Evolutionary conservation across 805 yeast species (phyloP).

Genomic region (Yamadazyma nakazawae): DNA sequence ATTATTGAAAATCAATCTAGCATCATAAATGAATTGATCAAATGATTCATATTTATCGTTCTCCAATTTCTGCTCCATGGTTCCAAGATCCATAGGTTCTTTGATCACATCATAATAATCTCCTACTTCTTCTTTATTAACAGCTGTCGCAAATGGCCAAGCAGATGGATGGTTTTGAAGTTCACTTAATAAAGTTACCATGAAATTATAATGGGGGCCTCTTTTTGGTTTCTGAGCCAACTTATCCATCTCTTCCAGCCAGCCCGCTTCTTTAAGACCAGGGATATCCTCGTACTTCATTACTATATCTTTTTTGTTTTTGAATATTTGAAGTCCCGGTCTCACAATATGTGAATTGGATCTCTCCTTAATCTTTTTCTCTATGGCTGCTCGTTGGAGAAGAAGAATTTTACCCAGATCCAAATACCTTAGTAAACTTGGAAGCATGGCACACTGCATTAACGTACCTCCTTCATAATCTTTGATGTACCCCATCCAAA

Average conservation of each 20-base stretch:
- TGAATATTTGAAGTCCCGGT: conserved; percentile 76
- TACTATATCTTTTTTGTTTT: conserved; percentile 39
- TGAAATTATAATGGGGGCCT: conserved; percentile 90
- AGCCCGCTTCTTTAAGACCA: conserved; percentile 89
- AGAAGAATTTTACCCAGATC: conserved; percentile 84
- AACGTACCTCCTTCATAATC: conserved; percentile 99
- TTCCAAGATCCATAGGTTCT: conserved; percentile 96
- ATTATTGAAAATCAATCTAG: conserved; percentile 80
- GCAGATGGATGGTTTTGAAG: conserved; percentile 93
- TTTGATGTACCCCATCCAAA: conserved; percentile 98
- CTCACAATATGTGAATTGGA: conserved; percentile 78
- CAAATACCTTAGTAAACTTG: conserved; percentile 72
- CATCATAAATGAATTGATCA: conserved; percentile 89
- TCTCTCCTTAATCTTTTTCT: conserved; percentile 74
- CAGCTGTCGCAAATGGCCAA: conserved; percentile 97
- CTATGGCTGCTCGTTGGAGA: conserved; percentile 87
- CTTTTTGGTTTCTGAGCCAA: conserved; percentile 92
- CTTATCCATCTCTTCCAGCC: conserved; percentile 98
- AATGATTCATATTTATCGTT: conserved; percentile 87
- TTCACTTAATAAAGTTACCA: conserved; percentile 85
- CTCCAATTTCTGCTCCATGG: conserved; percentile 92
- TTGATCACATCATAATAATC: conserved; percentile 95
- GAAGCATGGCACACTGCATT: conserved; percentile 96
- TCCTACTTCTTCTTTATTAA: conserved; percentile 88
- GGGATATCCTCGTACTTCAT: conserved; percentile 83